Conservation (phyloP, 768 basidiomycete genomes). For the Lactarius trivialis region DNA sequence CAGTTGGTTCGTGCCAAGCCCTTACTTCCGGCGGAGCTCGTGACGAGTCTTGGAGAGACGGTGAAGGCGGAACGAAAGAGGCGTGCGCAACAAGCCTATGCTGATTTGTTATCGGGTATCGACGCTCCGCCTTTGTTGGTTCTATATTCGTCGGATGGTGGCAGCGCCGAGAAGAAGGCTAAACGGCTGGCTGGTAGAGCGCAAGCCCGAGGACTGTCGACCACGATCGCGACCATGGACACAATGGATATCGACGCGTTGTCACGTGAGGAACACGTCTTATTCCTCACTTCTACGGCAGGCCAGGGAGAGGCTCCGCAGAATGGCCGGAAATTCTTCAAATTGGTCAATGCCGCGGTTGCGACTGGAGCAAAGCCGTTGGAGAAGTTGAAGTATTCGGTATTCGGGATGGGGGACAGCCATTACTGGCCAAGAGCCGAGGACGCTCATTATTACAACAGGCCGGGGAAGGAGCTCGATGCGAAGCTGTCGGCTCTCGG, state of each 20-base stretch:
- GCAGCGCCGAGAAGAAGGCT: conserved; percentile 89
- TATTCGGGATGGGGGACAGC: conserved; percentile 96
- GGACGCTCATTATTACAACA: conserved; percentile 98
- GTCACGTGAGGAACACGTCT: conserved; percentile 56
- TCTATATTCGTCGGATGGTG: conserved; percentile 91
- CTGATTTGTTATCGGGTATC: conserved; percentile 72
- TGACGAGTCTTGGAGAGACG: conserved; percentile 76
- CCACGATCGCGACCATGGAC: conserved; percentile 72
- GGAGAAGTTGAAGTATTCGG: conserved; percentile 62
- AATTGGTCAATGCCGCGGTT: conserved; percentile 65
- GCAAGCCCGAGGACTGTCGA: conserved; percentile 78
- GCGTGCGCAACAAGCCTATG: conserved; percentile 78
- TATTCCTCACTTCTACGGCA: conserved; percentile 85
- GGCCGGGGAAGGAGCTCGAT: conserved; percentile 88
- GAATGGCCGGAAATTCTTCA: conserved; percentile 88
- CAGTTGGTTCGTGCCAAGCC: conserved; percentile 83
- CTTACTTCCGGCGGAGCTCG: conserved; percentile 73
- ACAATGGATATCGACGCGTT: conserved; percentile 71
- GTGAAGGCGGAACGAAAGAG: conserved; percentile 77
- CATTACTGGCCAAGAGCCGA: conserved; percentile 99
- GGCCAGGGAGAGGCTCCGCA: conserved; percentile 98
- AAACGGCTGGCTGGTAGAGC: conserved; percentile 81
- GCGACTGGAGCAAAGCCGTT: conserved; percentile 54
- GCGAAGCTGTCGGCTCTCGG: conserved; percentile 72
- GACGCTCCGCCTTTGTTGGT: conserved; percentile 86